These are phyloP conservation scores for Wolfiporia cocos DNA, from an alignment of 1,284 basidiomycete genomes.

Conservation along the genomic window DNA sequence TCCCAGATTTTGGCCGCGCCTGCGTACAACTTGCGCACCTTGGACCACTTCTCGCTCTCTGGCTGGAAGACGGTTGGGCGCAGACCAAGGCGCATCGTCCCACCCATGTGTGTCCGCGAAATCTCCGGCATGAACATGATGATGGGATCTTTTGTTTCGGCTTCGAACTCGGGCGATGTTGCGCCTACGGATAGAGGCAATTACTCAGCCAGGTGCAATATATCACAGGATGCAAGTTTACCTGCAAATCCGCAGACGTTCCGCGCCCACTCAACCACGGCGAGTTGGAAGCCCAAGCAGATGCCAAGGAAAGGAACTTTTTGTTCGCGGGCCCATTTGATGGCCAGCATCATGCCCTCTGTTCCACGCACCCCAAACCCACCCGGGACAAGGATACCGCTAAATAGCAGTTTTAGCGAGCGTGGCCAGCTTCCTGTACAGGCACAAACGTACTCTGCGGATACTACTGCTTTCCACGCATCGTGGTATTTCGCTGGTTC, in stretches of 20 bases:
- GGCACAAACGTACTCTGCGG: constrained; percentile 61
- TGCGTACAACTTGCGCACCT: constrained; percentile 82
- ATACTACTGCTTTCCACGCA: constrained; percentile 91
- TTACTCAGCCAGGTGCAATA: too few relatives aligned
- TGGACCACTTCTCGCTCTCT: constrained; percentile 55
- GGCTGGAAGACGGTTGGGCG: constrained; percentile 88
- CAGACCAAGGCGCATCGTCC: constrained; percentile 96
- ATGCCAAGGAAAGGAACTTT: constrained; percentile 95
- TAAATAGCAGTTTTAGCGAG: too few relatives aligned
- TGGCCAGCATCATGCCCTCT: constrained; percentile 96
- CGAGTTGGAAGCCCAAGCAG: constrained; percentile 97
- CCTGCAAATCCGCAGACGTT: constrained; percentile 76
- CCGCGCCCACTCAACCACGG: constrained; percentile 93
- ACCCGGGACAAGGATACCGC: constrained; percentile 93
- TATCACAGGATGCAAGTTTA: constrained; percentile 27
- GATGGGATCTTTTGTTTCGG: constrained; percentile 59
- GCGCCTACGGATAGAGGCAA: constrained; percentile 65
- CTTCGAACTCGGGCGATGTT: constrained; percentile 82
- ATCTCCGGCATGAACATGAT: constrained; percentile 99
- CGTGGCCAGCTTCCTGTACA: too few relatives aligned
- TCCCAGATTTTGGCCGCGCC: constrained; percentile 88
- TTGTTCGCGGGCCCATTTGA: constrained; percentile 95
- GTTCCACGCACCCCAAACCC: constrained; percentile 93
- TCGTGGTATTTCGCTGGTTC: constrained; percentile 93
- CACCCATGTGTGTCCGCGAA: constrained; percentile 96